A percentile compares a stretch with the other conserved stretches of the same genome.
These are phyloP conservation scores for Aspergillus ellipticus DNA, from an alignment of 495 filamentous ascomycete species.

Conservation along the genomic window DNA sequence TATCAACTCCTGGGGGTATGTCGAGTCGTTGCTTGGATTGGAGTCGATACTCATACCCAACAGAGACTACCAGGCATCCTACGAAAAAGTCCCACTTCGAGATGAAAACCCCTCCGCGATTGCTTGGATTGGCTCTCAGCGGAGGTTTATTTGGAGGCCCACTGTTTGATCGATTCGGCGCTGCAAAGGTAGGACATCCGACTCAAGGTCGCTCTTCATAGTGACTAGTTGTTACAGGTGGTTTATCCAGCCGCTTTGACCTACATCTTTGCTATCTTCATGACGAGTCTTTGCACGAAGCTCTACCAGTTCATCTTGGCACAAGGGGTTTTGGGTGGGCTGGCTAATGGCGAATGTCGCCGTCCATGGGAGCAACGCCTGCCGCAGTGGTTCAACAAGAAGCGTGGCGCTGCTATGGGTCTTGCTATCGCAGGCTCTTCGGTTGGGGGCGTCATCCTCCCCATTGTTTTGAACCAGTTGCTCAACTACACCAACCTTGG, in stretches of 20 bases:
- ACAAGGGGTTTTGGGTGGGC: constrained; percentile 20
- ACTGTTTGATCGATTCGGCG: constrained; percentile 50
- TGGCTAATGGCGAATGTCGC: constrained; percentile 19
- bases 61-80: constrained; percentile 30
- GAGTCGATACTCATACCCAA: too few relatives aligned
- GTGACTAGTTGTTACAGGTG: neutral
- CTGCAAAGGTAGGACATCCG: constrained; percentile 27
- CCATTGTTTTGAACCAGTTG: constrained; percentile 12
- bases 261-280: neutral
- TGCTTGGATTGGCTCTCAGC: constrained; percentile 56
- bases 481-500: constrained; percentile 28
- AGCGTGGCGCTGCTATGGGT: constrained; percentile 32
- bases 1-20: constrained; percentile 6
- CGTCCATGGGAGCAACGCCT: constrained; percentile 26
- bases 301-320: neutral
- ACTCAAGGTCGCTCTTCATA: neutral
- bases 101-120: constrained; percentile 11
- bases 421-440: constrained; percentile 32
- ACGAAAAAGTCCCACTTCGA: constrained; percentile 17
- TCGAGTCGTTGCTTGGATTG: neutral
- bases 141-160: constrained; percentile 44
- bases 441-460: constrained; percentile 31
- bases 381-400: constrained; percentile 36
- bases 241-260: neutral
- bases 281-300: neutral